Conservation (phyloP, 192 early-diverging fungal species). For the Gigaspora rosea region DNA sequence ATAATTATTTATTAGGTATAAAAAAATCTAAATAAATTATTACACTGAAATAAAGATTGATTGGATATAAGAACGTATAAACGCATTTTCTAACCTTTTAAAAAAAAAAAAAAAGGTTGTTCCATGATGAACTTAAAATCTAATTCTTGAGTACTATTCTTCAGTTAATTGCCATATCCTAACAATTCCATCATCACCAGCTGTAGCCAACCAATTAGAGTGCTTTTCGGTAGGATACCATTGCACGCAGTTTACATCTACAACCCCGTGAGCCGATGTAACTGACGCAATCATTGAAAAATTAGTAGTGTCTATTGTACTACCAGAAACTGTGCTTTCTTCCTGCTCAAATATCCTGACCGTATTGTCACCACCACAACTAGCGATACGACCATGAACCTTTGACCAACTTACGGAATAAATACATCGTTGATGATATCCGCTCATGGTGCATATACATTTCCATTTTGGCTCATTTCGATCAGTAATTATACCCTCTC, state of each 20-base stretch:
- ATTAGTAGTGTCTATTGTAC: not conserved
- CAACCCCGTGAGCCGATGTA: conserved; percentile 77
- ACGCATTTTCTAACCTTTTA: too few species aligned
- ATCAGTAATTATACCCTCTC: conserved; percentile 51
- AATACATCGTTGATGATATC: conserved; percentile 82
- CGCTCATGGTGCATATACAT: conserved; percentile 64
- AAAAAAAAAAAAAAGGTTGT: too few species aligned
- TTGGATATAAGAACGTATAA: too few species aligned
- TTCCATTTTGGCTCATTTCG: conserved; percentile 64
- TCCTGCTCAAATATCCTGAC: conserved; percentile 64
- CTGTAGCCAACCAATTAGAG: conserved; percentile 74
- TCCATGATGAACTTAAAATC: too few species aligned
- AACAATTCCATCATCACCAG: conserved; percentile 89
- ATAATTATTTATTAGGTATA: too few species aligned
- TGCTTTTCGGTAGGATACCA: conserved; percentile 77
- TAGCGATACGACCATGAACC: conserved; percentile 71
- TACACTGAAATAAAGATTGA: too few species aligned
- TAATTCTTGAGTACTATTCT: not conserved
- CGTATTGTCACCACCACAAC: conserved; percentile 80
- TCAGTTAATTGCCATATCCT: conserved; percentile 73
- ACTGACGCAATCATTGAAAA: conserved; percentile 42
- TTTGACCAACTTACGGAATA: conserved; percentile 94
- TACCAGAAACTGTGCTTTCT: not conserved
- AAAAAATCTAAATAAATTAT: too few species aligned
- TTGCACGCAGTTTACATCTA: conserved; percentile 87